Evolutionary conservation across 306 rosid species (phyloP).

Genomic region (Carpinus viminea): DNA sequence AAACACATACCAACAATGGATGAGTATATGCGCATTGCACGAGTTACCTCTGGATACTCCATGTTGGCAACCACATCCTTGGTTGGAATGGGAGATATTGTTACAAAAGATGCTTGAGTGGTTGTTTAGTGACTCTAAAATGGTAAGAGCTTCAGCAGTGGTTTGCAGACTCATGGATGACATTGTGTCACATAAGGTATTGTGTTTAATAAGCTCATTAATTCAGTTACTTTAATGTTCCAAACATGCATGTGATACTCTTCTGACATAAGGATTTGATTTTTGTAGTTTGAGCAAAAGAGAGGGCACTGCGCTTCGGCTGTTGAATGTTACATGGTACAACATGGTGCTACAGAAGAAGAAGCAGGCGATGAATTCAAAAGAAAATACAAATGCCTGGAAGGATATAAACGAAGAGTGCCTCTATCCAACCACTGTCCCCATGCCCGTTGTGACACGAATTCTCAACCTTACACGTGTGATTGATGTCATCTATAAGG

Average conservation of each 20-base stretch:
- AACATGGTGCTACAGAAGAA: constrained; percentile 24
- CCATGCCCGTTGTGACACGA: constrained; percentile 30
- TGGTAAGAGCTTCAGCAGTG: constrained; percentile 22
- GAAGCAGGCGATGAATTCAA: constrained; percentile 19
- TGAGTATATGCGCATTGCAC: constrained; percentile 30
- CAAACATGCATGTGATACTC: too few species aligned
- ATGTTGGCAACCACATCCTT: not conserved
- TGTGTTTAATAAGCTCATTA: too few species aligned
- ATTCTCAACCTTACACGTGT: constrained; percentile 40
- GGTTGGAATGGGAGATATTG: constrained; percentile 19
- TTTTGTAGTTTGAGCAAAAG: constrained; percentile 32
- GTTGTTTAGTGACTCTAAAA: constrained; percentile 28
- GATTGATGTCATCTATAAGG: constrained; percentile 5
- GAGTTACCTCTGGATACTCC: not conserved
- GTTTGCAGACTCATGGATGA: constrained; percentile 34
- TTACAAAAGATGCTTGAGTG: constrained; percentile 42
- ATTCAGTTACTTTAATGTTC: not conserved
- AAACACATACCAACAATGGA: constrained; percentile 34
- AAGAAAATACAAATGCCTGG: constrained; percentile 25
- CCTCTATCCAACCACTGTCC: constrained; percentile 12
- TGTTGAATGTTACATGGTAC: constrained; percentile 34
- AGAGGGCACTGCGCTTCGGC: constrained; percentile 26
- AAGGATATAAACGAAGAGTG: constrained; percentile 48
- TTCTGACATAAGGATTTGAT: not conserved
- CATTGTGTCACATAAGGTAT: constrained; percentile 40